phyloP scores from a whole-genome alignment of 2,329 filamentous ascomycete species.

The Alternaria viburni region DNA sequence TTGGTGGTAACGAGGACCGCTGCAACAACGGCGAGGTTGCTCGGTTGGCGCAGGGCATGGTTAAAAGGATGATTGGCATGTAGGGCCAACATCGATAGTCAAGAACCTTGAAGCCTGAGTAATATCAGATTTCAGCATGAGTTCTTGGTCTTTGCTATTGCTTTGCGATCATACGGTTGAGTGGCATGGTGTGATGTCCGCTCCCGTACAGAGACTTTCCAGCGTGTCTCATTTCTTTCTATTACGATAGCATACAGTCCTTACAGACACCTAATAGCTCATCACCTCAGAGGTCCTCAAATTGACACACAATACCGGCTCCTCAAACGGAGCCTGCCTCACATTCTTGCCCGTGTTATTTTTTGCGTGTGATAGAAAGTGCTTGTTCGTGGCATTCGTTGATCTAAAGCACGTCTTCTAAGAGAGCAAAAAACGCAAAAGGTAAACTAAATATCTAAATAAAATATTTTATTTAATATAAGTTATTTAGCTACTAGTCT shows the following conservation, averaged over 20 bases:
- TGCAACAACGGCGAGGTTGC: constrained; percentile 4
- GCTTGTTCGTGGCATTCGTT: neutral
- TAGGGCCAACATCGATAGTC: neutral
- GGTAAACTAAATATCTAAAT: too few species aligned
- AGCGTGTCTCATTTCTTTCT: neutral
- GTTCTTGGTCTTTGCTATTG: neutral
- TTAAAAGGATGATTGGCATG: constrained; percentile 28
- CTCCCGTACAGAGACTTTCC: neutral
- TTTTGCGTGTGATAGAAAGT: neutral
- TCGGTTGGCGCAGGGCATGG: constrained; percentile 16
- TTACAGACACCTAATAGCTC: constrained; percentile 5
- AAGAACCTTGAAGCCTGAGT: neutral
- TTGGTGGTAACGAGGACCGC: constrained; percentile 51
- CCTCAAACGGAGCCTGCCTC: neutral
- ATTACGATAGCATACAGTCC: neutral
- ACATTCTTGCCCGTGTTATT: neutral
- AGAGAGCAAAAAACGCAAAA: too few species aligned
- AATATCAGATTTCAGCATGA: neutral
- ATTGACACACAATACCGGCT: constrained; percentile 1
- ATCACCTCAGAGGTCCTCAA: neutral
- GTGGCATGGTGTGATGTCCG: constrained; percentile 9
- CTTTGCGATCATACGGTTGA: neutral
- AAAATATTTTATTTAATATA: too few species aligned
- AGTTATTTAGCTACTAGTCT: too few species aligned
- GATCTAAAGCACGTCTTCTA: neutral